Evolutionary conservation across 179 eudicot genomes (phyloP), one percentile per base, ranked within the genome.

Genomic region (Drosera spatulata): DNA sequence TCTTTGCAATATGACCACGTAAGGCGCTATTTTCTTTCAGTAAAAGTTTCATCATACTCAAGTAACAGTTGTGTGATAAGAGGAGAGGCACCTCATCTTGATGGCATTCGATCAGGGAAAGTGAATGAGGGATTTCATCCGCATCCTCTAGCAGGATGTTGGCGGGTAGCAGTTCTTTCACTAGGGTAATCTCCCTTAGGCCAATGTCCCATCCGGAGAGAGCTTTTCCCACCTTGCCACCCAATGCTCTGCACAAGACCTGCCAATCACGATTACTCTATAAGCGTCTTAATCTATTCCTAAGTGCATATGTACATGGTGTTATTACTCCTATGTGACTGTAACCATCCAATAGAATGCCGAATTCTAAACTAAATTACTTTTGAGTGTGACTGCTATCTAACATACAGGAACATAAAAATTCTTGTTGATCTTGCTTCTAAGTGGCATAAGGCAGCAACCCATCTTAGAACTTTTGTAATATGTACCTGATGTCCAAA

Each of bases 241-340:
- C 86, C 62, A 81, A 60, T 61, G 82, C 82, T 53, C 86, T 72
- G 50, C 85, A 77, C 9, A 81, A 46, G 12, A 79, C 71, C 83
- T 68, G 59, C 37, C 38, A 22, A 39, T 50, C 22, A 13, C 15
- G 9, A 50, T 33, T 22, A 22, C 33, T 22, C 33, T 22, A 22
- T 22, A 22, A 22, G 33, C 33, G 33, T 22, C 33, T 22, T 22
- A 22, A 22, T 22, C 33, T 22, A 22, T 22, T 22, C 33, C 33
- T 22, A 22, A 22, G 33, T 22, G 33, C n/a, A 22, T 22, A 22
- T 22, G 33, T 22, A 22, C 33, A 22, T 22, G 33, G 33, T 22
- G 33, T 22, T 22, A 22, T 22, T 22, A 22, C 33, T 22, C 33
- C 33, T 22, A 22, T 22, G 33, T 22, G 33, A 22, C 33, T 22